phyloP scores from a whole-genome alignment of 2,329 filamentous ascomycete genomes.

The Tricladium varicosporioides region DNA sequence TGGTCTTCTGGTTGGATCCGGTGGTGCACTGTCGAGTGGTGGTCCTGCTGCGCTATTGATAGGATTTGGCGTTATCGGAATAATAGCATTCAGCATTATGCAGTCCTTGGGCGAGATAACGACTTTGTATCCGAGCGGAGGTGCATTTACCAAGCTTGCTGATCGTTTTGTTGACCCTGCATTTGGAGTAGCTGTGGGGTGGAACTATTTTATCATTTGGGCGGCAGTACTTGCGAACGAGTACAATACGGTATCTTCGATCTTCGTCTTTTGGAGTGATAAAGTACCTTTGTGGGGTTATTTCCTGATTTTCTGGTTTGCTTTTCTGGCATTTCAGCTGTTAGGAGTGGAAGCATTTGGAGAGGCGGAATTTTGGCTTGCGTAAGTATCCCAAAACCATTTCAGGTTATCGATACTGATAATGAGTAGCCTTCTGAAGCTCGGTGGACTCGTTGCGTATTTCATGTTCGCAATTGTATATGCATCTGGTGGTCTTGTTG shows the following conservation, averaged over 20 bases:
- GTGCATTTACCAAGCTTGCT: slow-evolving; percentile 68
- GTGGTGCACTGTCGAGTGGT: slow-evolving; percentile 64
- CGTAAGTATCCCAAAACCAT: slow-evolving; percentile 28
- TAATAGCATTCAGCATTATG: slow-evolving; percentile 57
- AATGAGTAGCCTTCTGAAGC: slow-evolving; percentile 59
- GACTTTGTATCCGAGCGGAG: slow-evolving; percentile 68
- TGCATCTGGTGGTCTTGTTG: slow-evolving; percentile 63
- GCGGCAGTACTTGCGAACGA: slow-evolving; percentile 59
- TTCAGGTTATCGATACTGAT: not conserved
- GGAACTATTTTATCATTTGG: slow-evolving; percentile 36
- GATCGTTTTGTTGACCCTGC: slow-evolving; percentile 71
- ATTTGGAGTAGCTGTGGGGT: slow-evolving; percentile 63
- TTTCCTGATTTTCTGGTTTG: slow-evolving; percentile 73
- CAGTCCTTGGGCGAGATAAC: slow-evolving; percentile 74
- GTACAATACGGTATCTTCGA: slow-evolving; percentile 67
- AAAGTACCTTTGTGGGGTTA: slow-evolving; percentile 62
- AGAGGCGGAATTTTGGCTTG: slow-evolving; percentile 79
- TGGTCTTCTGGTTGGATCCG: slow-evolving; percentile 69
- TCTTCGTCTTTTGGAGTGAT: slow-evolving; percentile 65
- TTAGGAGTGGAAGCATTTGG: slow-evolving; percentile 73
- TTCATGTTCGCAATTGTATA: slow-evolving; percentile 74
- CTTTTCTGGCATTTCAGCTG: slow-evolving; percentile 67
- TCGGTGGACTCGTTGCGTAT: slow-evolving; percentile 67
- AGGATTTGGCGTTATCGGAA: slow-evolving; percentile 69
- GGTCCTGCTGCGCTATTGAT: slow-evolving; percentile 72